phyloP scores from a whole-genome alignment of 495 filamentous ascomycete species.

The Trichoderma orchidacearum region DNA sequence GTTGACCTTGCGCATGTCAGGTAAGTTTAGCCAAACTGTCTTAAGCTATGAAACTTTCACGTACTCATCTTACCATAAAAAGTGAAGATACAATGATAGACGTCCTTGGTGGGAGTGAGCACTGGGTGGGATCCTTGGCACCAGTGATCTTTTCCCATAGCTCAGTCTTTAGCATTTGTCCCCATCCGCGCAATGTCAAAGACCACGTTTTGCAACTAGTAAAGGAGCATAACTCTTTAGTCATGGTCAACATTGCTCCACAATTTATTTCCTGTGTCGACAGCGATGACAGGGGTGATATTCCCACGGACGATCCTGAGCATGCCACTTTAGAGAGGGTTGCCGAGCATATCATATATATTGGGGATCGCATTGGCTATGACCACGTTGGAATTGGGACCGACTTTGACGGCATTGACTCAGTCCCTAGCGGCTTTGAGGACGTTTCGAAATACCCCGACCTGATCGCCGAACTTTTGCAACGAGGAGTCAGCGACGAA shows the following conservation, averaged over 20 bases:
- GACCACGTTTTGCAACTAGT: slow-evolving; percentile 56
- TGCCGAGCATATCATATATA: slow-evolving; percentile 57
- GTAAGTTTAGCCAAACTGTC: not conserved
- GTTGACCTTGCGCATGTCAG: slow-evolving; percentile 57
- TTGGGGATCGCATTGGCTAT: slow-evolving; percentile 55
- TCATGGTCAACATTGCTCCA: slow-evolving; percentile 71
- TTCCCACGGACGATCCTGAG: slow-evolving; percentile 39
- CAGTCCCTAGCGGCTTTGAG: slow-evolving; percentile 46
- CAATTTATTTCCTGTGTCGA: slow-evolving; percentile 61
- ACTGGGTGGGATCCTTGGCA: slow-evolving; percentile 40
- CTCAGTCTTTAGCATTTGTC: slow-evolving; percentile 50
- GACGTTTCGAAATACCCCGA: slow-evolving; percentile 80
- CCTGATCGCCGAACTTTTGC: slow-evolving; percentile 60
- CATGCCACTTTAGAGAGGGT: slow-evolving; percentile 72
- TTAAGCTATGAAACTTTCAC: not conserved
- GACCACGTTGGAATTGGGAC: slow-evolving; percentile 63
- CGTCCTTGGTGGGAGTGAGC: slow-evolving; percentile 37
- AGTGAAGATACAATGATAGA: slow-evolving; percentile 58
- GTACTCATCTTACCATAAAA: not conserved
- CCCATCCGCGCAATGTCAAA: slow-evolving; percentile 58
- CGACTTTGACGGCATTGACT: slow-evolving; percentile 57
- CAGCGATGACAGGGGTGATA: slow-evolving; percentile 42
- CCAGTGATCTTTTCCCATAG: slow-evolving; percentile 67
- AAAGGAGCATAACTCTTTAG: slow-evolving; percentile 43
- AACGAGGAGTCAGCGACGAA: slow-evolving; percentile 49